These are phyloP conservation scores for Trametes sp. DNA, from an alignment of 1,284 basidiomycete genomes.

Conservation along the genomic window DNA sequence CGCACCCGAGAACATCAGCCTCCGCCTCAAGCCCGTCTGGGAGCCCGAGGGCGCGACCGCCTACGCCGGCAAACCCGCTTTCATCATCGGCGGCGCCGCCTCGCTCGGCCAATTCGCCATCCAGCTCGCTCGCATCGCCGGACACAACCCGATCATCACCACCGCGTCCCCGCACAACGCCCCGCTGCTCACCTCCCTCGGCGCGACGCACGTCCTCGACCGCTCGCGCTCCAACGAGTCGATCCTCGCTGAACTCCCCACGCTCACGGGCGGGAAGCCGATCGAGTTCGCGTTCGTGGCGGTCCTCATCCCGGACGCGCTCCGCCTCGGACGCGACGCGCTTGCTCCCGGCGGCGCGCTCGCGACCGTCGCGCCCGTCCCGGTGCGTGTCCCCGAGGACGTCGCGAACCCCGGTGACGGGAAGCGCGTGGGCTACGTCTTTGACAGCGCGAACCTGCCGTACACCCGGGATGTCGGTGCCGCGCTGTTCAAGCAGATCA, in stretches of 20 bases:
- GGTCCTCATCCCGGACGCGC: slow-evolving; percentile 40
- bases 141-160: slow-evolving; percentile 40
- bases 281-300: slow-evolving; percentile 30
- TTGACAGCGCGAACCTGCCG: slow-evolving; percentile 2
- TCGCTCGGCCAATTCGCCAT: slow-evolving; percentile 49
- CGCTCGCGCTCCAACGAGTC: slow-evolving; percentile 22
- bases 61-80: slow-evolving; percentile 40
- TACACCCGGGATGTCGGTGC: background rate
- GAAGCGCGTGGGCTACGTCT: slow-evolving; percentile 4
- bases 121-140: slow-evolving; percentile 41
- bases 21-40: slow-evolving; percentile 11
- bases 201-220: slow-evolving; percentile 43
- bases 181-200: slow-evolving; percentile 41
- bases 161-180: slow-evolving; percentile 28
- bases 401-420: slow-evolving; percentile 12
- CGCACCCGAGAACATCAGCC: background rate
- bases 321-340: slow-evolving; percentile 32
- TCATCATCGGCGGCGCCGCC: slow-evolving; percentile 47
- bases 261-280: slow-evolving; percentile 21
- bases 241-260: slow-evolving; percentile 18
- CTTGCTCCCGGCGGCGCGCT: slow-evolving; percentile 45
- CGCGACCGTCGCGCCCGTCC: slow-evolving; percentile 26
- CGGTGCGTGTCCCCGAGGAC: slow-evolving; percentile 20
- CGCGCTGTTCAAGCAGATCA: slow-evolving; percentile 10
- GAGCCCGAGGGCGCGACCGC: slow-evolving; percentile 7